Evolutionary conservation across 257 asterid genomes (phyloP), one percentile per base, ranked within the genome.

Genomic region (Handroanthus guayacan): DNA sequence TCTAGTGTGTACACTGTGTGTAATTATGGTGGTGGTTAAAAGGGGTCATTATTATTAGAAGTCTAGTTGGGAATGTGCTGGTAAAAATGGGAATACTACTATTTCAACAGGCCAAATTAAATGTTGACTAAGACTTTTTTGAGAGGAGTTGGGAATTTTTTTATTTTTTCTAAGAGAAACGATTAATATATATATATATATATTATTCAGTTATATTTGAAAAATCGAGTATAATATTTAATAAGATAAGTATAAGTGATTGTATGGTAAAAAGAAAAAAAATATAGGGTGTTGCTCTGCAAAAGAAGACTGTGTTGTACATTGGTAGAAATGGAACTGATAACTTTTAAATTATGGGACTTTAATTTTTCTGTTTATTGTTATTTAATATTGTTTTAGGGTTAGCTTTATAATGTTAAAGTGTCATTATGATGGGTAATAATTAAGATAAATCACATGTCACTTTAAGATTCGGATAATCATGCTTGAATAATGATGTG

Each of bases 11-110:
- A 18, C 47, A 45, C n/a, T 34, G 62, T 48, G 52, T 66, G 76
- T 25, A 31, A 71, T 52, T 71, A 71, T 78, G 62, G 68, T 50
- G 67, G 82, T 78, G 52, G 78, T 70, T 77, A 70, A 51, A 62
- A 71, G 17, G 41, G 73, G 51, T 69, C 71, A 69, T 68, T 66
- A 43, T 25, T 8, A 41, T 41, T 41, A 41, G 5, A 4, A 5
- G 10, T 14, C 43, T 17, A 65, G 57, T 34, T 67, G 57, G 72
- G 67, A 43, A 57, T 44, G 17, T 12, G 55, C 39, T 64, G 72
- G 25, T 8, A 54, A 64, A 63, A 63, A 16, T 25, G 34, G 43
- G 71, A 8, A 2, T 36, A 50, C 14, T 51, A 44, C 20, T 44
- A 8, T 74, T 71, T 11, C 56, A 45, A 71, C 67, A 71, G 67